Percentiles rank a stretch among this genome's conserved stretches.
Evolutionary conservation across 148 eudicot species (phyloP).

Genomic region (Rhododendron kiyosumense): DNA sequence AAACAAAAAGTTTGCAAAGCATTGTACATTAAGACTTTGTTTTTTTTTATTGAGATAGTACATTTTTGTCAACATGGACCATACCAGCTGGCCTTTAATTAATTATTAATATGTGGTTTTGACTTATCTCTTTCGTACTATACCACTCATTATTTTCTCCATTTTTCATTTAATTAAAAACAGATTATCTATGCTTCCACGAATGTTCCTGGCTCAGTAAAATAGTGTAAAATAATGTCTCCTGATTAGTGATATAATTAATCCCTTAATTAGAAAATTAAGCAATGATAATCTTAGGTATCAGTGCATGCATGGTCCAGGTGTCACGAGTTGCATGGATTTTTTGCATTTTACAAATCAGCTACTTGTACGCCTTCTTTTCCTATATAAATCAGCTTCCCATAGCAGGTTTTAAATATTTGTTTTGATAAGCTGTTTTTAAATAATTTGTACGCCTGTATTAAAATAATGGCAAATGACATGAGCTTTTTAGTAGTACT

Average conservation of each 20-base stretch:
- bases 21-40: not conserved
- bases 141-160: not conserved
- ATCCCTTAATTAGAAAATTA: not conserved
- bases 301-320: not conserved
- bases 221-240: not conserved
- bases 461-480: not conserved
- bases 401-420: not conserved
- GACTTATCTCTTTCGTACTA: not conserved
- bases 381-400: not conserved
- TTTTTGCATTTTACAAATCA: not conserved
- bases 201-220: not conserved
- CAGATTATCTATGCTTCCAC: not conserved
- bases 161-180: not conserved
- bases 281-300: not conserved
- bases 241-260: not conserved
- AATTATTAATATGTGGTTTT: not conserved
- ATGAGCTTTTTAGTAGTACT: not conserved
- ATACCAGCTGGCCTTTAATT: not conserved
- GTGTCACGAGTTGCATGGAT: not conserved
- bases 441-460: not conserved
- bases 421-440: not conserved
- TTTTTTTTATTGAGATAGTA: not conserved
- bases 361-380: not conserved
- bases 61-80: not conserved
- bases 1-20: not conserved